phyloP scores from a whole-genome alignment of 495 filamentous ascomycete species.

The Rostrohypoxylon terebratum region DNA sequence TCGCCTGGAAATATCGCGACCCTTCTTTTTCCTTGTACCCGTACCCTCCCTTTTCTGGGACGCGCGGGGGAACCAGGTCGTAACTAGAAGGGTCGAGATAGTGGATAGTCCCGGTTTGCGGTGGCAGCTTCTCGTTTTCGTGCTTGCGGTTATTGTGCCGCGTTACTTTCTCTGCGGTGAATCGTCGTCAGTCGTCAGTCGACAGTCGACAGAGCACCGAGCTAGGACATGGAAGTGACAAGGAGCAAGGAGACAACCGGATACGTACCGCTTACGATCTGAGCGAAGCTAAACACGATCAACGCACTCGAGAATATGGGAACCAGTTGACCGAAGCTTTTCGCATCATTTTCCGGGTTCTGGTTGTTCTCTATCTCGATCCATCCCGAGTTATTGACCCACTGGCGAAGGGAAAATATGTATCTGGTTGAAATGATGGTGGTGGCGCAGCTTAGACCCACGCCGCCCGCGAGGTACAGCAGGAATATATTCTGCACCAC shows the following conservation, averaged over 20 bases:
- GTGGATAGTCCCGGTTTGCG: slow-evolving; percentile 11
- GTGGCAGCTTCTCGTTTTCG: slow-evolving; percentile 8
- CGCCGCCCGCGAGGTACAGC: slow-evolving; percentile 42
- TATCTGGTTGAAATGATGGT: slow-evolving; percentile 40
- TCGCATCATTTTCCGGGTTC: slow-evolving; percentile 50
- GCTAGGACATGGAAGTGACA: too few species aligned
- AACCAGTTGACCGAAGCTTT: slow-evolving; percentile 54
- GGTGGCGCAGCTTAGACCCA: slow-evolving; percentile 33
- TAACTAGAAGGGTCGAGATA: slow-evolving; percentile 26
- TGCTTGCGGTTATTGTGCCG: slow-evolving; percentile 25
- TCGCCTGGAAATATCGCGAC: background rate
- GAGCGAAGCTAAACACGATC: slow-evolving; percentile 53
- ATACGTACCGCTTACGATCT: slow-evolving; percentile 50
- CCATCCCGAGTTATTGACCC: slow-evolving; percentile 51
- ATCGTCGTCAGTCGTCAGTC: too few species aligned
- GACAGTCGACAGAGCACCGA: background rate
- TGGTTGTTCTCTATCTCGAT: slow-evolving; percentile 26
- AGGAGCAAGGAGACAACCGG: background rate
- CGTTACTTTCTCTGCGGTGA: slow-evolving; percentile 29
- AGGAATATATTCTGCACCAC: slow-evolving; percentile 36
- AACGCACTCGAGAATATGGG: slow-evolving; percentile 51
- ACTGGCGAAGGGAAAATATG: slow-evolving; percentile 46
- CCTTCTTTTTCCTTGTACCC: slow-evolving; percentile 12
- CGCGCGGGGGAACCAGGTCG: slow-evolving; percentile 6
- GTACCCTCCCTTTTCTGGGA: slow-evolving; percentile 25